Evolutionary conservation across 108 stramenopile genomes (phyloP), one percentile per base, ranked within the genome.

Genomic region (Mayamaea pseudoterrestris): DNA sequence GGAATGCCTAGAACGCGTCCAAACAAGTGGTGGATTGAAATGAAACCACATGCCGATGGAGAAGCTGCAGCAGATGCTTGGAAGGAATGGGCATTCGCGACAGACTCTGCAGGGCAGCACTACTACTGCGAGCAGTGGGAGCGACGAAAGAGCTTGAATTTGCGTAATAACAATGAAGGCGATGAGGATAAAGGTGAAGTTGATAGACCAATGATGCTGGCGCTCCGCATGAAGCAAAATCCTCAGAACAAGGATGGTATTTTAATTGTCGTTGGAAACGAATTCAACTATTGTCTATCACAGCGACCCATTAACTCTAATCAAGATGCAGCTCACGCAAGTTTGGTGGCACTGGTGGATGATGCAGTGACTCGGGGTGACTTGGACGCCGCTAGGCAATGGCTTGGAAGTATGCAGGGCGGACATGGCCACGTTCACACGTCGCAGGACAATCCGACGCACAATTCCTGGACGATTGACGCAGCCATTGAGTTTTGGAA

Each of bases 41-140:
- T 18, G 26, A 8, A 39, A 34, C 7, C 44, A 16, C 30, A 2
- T 31, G 17, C 5, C 12, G 17, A 6, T 2, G n/a, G 23, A n/a
- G 26, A 3, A n/a, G 13, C 49, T 40, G 53, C 31, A 21, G 17
- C 11, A 1, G 34, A 71, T 37, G 41, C 43, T 9, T 93, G 85
- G 85, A 88, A 76, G 52, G 91, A 93, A 57, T 81, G 55, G 57
- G 67, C 79, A 7, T 90, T 75, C 64, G 78, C 88, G 2, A 83
- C 52, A 26, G 85, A 93, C 47, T 64, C 72, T 6, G 44, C 60
- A 37, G 76, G 83, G 2, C 88, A 89, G 44, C 69, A 73, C 46
- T 81, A 90, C 35, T 93, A 93, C 55, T 71, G 67, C 49, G 91
- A 93, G 42, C 65, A 61, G 30, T 93, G 91, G 91, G 73, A 88